A percentile compares a stretch with the other conserved stretches of the same genome.
These are phyloP conservation scores for Plantago ovata DNA, from an alignment of 257 asterid species.

Conservation along the genomic window DNA sequence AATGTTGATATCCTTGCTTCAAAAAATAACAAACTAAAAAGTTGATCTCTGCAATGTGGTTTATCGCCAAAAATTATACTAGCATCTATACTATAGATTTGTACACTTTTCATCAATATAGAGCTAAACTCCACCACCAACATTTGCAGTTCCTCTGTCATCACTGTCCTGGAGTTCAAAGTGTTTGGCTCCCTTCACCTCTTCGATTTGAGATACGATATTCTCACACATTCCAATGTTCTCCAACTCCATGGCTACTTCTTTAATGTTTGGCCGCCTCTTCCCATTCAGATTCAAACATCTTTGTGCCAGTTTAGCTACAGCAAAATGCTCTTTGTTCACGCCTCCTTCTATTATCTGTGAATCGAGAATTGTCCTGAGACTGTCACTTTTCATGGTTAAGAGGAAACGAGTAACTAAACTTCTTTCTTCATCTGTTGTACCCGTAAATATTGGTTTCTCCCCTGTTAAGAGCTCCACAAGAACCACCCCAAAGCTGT, in stretches of 20 bases:
- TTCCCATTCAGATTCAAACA: constrained; percentile 34
- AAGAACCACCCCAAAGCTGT: constrained; percentile 36
- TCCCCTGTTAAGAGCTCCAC: constrained; percentile 34
- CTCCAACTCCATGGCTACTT: constrained; percentile 38
- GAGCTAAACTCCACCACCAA: background rate
- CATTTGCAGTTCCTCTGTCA: constrained; percentile 12
- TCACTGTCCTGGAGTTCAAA: background rate
- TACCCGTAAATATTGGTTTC: constrained; percentile 22
- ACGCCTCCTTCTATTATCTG: constrained; percentile 23
- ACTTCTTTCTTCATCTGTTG: constrained; percentile 23
- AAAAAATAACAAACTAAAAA: too few relatives aligned
- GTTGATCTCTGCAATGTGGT: too few relatives aligned
- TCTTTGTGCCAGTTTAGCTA: constrained; percentile 27
- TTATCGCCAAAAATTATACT: too few relatives aligned
- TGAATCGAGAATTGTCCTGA: constrained; percentile 22
- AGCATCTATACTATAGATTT: too few relatives aligned
- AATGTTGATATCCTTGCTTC: too few relatives aligned
- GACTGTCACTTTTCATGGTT: constrained; percentile 16
- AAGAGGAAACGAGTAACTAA: constrained; percentile 28
- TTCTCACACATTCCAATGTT: constrained; percentile 16
- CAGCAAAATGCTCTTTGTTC: constrained; percentile 20
- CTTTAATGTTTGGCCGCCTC: constrained; percentile 30
- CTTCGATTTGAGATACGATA: constrained; percentile 20
- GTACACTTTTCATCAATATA: too few relatives aligned
- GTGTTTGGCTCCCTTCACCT: constrained; percentile 11